A percentile compares a stretch with the other conserved stretches of the same genome.
phyloP scores from a whole-genome alignment of 2,329 filamentous ascomycete species.

The Penicillium sp. region DNA sequence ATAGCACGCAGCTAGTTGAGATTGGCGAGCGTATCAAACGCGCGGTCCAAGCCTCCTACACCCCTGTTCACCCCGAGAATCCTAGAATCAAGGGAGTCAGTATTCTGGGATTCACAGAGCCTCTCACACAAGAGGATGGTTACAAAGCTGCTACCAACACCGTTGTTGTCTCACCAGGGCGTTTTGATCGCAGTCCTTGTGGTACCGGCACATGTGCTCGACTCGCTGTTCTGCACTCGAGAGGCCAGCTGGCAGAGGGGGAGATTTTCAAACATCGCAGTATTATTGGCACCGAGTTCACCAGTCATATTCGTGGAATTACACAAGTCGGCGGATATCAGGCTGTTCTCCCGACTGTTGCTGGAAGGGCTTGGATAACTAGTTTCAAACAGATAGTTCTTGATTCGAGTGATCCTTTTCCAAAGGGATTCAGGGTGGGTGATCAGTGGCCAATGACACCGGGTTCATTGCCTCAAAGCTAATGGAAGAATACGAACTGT shows the following conservation, averaged over 20 bases:
- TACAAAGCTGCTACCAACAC: slow-evolving; percentile 39
- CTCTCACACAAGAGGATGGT: slow-evolving; percentile 22
- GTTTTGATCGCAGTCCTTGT: slow-evolving; percentile 49
- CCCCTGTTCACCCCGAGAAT: slow-evolving; percentile 47
- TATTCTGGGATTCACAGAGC: slow-evolving; percentile 41
- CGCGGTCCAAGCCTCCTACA: slow-evolving; percentile 36
- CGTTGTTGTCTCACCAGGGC: slow-evolving; percentile 46
- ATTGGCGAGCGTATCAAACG: slow-evolving; percentile 46
- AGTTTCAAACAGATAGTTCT: slow-evolving; percentile 46
- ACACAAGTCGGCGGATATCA: slow-evolving; percentile 41
- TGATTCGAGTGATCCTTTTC: slow-evolving; percentile 47
- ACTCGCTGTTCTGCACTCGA: slow-evolving; percentile 46
- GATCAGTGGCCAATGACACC: slow-evolving; percentile 27
- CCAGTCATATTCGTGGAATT: slow-evolving; percentile 37
- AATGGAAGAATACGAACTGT: background rate
- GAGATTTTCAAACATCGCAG: slow-evolving; percentile 43
- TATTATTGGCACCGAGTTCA: slow-evolving; percentile 47
- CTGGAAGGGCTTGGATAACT: slow-evolving; percentile 49
- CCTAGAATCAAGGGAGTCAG: slow-evolving; percentile 42
- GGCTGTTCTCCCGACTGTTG: slow-evolving; percentile 44
- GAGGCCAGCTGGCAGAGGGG: slow-evolving; percentile 38
- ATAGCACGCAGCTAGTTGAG: slow-evolving; percentile 40
- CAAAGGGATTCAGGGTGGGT: slow-evolving; percentile 41
- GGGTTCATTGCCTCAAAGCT: background rate
- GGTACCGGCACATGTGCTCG: slow-evolving; percentile 48